Base-by-base conservation (phyloP, 176 grass and related monocot species). In the Carex parvula region DNA sequence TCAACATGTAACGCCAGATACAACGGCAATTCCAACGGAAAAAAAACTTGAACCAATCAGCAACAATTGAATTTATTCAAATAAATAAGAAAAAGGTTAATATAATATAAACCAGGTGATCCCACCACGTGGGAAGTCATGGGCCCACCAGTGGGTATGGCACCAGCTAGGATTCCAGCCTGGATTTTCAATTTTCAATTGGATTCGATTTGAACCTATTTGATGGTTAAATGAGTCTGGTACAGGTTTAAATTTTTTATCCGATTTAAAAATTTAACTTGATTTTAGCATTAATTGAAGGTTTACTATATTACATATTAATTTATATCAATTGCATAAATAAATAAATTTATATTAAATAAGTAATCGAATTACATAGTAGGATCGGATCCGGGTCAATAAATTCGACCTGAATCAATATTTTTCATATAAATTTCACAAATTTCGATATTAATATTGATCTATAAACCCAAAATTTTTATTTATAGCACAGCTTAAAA, bases 51-150 rank as follows among this genome's bases (percentile, higher is more conserved):
- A 53, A 82, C 80, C 60, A 62, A 20, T 65, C 9, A 26, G 11
- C 17, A 82, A 44, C 12, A 26, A 5, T 21, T 81, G 2, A 44
- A 61, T 37, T 44, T 21, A 64, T 81, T 65, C 11, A 81, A 82
- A 82, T 12, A 81, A 6, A 61, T 18, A 2, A 39, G 5, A 69
- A 37, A 69, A 17, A 69, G 18, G 39, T 5, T 13, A n/a, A 32
- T 16, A 37, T 18, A 37, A 37, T 39, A 39, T 39, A 37, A 22
- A 81, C n/a, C 59, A 82, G 78, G 62, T 66, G 80, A 50, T 82
- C 80, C 80, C 59, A 82, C 80, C 80, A 82, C 59, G 80, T 82
- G 80, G 56, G 15, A 50, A 53, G 44, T 29, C 50, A 18, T 83
- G 21, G 80, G 60, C 80, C 61, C 41, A 16, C 4, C 14, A 18